Percentiles rank a stretch among this genome's conserved stretches.
Conservation (phyloP, 257 asterid species). For the Asclepias syriaca region DNA sequence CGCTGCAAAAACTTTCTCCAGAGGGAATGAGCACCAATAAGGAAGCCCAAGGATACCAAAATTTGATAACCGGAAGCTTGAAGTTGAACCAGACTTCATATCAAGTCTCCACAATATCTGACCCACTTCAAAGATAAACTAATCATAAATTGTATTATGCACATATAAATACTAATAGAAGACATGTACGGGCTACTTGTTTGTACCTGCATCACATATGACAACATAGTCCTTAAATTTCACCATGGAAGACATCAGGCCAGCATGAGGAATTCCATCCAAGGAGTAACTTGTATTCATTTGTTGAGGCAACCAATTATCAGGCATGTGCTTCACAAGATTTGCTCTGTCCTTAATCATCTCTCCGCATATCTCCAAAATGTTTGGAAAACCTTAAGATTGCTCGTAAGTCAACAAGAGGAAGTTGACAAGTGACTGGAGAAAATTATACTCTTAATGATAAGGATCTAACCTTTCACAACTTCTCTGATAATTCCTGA, state of each 20-base stretch:
- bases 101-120: conserved; percentile 58
- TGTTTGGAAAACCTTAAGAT: conserved; percentile 61
- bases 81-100: conserved; percentile 42
- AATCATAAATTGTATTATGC: conserved; percentile 22
- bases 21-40: conserved; percentile 68
- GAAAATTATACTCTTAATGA: not conserved
- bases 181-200: conserved; percentile 12
- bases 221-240: conserved; percentile 46
- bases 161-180: not conserved
- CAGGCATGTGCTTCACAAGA: conserved; percentile 54
- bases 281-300: conserved; percentile 26
- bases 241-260: conserved; percentile 66
- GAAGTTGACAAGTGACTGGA: conserved; percentile 11
- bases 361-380: conserved; percentile 74
- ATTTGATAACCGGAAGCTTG: conserved; percentile 58
- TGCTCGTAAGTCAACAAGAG: conserved; percentile 31
- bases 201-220: conserved; percentile 73
- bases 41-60: conserved; percentile 85
- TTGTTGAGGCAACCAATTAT: conserved; percentile 54
- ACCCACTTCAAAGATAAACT: conserved; percentile 55
- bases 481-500: conserved; percentile 59
- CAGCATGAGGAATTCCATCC: conserved; percentile 61
- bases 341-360: conserved; percentile 57
- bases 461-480: conserved; percentile 53
- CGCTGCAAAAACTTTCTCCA: conserved; percentile 61